Evolutionary conservation across 1,139 yeast genomes (phyloP).

Genomic region (Candida smagusa): DNA sequence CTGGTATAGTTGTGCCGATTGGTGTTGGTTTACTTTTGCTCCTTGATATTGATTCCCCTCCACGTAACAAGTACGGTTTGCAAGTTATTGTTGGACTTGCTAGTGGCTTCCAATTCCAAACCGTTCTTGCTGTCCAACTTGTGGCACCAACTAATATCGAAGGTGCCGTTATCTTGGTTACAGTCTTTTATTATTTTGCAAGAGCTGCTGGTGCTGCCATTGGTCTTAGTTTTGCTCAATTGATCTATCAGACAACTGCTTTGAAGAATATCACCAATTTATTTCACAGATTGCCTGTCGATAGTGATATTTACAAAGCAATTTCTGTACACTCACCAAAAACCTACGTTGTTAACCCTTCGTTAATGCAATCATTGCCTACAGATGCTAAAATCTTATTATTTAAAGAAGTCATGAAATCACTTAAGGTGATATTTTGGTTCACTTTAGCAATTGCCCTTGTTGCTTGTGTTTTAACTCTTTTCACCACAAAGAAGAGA

Average conservation of each 20-base stretch:
- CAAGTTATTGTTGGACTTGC: constrained; percentile 31
- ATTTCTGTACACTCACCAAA: constrained; percentile 7
- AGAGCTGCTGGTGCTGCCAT: constrained; percentile 32
- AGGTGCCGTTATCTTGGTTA: constrained; percentile 35
- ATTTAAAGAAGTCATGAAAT: constrained; percentile 30
- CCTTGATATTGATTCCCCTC: constrained; percentile 27
- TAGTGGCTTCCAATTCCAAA: constrained; percentile 29
- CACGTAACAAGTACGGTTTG: constrained; percentile 28
- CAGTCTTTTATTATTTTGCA: constrained; percentile 28
- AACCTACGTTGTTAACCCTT: constrained; percentile 28
- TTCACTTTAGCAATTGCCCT: constrained; percentile 39
- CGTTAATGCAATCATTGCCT: constrained; percentile 24
- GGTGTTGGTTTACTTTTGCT: constrained; percentile 34
- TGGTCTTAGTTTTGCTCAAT: constrained; percentile 14
- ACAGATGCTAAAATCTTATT: constrained; percentile 18
- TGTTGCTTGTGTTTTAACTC: constrained; percentile 12
- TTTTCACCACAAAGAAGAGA: too few relatives aligned
- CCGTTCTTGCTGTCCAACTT: constrained; percentile 28
- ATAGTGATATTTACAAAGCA: background rate
- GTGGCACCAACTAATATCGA: constrained; percentile 33
- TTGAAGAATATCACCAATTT: constrained; percentile 17
- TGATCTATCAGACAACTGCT: constrained; percentile 25
- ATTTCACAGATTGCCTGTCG: constrained; percentile 4
- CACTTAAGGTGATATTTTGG: constrained; percentile 40
- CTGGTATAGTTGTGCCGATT: constrained; percentile 24